Percentiles rank a stretch among this genome's conserved stretches.
Evolutionary conservation across 2,329 filamentous ascomycete genomes (phyloP).

Genomic region (Mycosphaerella arachidis): DNA sequence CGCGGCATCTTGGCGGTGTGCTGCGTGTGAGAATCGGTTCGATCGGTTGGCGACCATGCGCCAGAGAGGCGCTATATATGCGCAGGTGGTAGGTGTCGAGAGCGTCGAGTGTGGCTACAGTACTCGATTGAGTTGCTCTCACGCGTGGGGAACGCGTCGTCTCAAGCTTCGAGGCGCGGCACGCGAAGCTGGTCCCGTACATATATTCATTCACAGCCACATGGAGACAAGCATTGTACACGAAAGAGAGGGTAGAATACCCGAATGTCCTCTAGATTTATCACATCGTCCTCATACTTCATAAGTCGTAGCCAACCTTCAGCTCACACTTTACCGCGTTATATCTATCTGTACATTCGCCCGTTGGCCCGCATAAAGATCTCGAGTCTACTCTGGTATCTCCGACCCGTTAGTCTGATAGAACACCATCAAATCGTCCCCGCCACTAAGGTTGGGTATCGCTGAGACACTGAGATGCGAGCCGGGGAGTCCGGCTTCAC

Average conservation of each 20-base stretch:
- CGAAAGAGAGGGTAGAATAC: neutral
- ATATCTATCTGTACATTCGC: constrained; percentile 19
- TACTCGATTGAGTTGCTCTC: no score
- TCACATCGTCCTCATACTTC: neutral
- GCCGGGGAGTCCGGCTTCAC: constrained; percentile 34
- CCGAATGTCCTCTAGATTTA: neutral
- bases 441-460: constrained; percentile 30
- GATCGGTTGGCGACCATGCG: neutral
- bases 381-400: constrained; percentile 28
- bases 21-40: neutral
- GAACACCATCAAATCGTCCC: constrained; percentile 31
- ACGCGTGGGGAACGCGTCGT: no score
- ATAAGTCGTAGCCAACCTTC: neutral
- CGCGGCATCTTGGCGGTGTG: constrained; percentile 12
- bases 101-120: no score
- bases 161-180: no score
- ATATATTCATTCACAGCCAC: no score
- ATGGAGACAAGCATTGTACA: no score
- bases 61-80: neutral
- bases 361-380: constrained; percentile 31
- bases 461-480: constrained; percentile 40
- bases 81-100: neutral
- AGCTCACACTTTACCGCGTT: constrained; percentile 1
- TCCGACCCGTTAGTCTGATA: constrained; percentile 31
- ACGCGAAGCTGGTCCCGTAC: no score